Evolutionary conservation across 495 filamentous ascomycete genomes (phyloP), one percentile per base, ranked within the genome.

Genomic region (Xylaria castorea): DNA sequence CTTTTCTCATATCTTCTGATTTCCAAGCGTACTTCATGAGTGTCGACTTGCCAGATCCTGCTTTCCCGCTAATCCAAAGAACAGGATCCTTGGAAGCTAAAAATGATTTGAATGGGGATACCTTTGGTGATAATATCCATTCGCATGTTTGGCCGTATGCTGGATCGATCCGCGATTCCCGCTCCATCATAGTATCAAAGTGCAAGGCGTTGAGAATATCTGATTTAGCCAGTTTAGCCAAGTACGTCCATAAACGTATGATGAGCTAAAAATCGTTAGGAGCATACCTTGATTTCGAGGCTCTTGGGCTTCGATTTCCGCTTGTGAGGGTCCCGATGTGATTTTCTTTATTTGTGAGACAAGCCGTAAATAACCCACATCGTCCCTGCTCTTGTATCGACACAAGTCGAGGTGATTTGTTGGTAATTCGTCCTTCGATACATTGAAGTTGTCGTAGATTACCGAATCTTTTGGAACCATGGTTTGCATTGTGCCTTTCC

Each of bases 31-130:
- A 71, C 63, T 79, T 82, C 76, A 82, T 80, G 0, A 82, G 57
- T n/a, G 80, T 82, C 3, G 78, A 80, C 40, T 82, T 82, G 58
- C 80, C 80, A 18, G 76, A 78, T 36, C 79, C 80, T 27, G 79
- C 76, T 9, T 78, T 81, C 8, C 80, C 80, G 34, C 77, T 78
- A 25, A 82, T 78, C 79, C 79, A 82, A 64, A 75, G 75, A 44
- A 79, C 53, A 1, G 76, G 66, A 22, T 79, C 77, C 0, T 74
- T 65, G 4, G 77, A 77, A 38, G 51, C 36, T 9, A 80, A 65
- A n/a, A 76, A 76, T 36, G 62, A 63, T 2, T 68, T 72, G 34
- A 79, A 74, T 12, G 73, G 65, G 30, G 78, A 79, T 4, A 71
- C 70, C 25, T 63, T 73, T 5, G 78, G 76, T 12, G 72, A 71